Conservation (phyloP, 2,329 filamentous ascomycete genomes). For the Paecilomyces dactylethromorphus region DNA sequence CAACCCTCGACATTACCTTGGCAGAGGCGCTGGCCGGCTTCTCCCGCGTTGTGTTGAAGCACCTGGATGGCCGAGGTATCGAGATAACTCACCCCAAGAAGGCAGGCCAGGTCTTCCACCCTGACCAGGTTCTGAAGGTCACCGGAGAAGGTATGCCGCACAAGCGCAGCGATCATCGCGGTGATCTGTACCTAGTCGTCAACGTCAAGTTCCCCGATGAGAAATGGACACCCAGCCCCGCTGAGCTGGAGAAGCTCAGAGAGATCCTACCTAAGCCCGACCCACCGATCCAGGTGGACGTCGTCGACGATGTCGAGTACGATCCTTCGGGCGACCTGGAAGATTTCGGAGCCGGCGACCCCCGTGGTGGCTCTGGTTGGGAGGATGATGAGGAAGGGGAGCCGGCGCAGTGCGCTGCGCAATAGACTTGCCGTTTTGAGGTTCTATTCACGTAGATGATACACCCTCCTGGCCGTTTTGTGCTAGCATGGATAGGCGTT, state of each 20-base stretch:
- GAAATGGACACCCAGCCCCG: conserved; percentile 71
- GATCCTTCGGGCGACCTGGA: conserved; percentile 79
- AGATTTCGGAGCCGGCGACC: conserved; percentile 48
- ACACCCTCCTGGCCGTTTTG: not conserved
- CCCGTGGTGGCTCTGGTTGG: conserved; percentile 38
- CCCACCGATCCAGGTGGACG: conserved; percentile 59
- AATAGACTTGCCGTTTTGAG: conserved; percentile 25
- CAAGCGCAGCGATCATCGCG: conserved; percentile 75
- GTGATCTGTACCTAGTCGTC: conserved; percentile 81
- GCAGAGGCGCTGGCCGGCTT: conserved; percentile 83
- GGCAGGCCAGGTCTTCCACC: conserved; percentile 72
- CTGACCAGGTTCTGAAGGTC: conserved; percentile 79
- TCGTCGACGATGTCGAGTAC: conserved; percentile 81
- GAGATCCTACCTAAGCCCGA: conserved; percentile 66
- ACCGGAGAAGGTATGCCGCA: conserved; percentile 88
- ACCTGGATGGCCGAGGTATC: conserved; percentile 90
- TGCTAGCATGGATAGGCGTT: conserved; percentile 1
- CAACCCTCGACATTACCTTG: conserved; percentile 72
- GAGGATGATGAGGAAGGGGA: conserved; percentile 44
- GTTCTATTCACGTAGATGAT: conserved; percentile 1
- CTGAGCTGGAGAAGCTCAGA: conserved; percentile 61
- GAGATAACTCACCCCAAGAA: conserved; percentile 68
- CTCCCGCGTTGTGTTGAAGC: conserved; percentile 80
- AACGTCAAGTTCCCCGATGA: conserved; percentile 85
- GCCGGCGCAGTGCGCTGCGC: conserved; percentile 43